Evolutionary conservation across 2,329 filamentous ascomycete species (phyloP), one percentile per base, ranked within the genome.

Genomic region (Cladorrhinum sp.): DNA sequence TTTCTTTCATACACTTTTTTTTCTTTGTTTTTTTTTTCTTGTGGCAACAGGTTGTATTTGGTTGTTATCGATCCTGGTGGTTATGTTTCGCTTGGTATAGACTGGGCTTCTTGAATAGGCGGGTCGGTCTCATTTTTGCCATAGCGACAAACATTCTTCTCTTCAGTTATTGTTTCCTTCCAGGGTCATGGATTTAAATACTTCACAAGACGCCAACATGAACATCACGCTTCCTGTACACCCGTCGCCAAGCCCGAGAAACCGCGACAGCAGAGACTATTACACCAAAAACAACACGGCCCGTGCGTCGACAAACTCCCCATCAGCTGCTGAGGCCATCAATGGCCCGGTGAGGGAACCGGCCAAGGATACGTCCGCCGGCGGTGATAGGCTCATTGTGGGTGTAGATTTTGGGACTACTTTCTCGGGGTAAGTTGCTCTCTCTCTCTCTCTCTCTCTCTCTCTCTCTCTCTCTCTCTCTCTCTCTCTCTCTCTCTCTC

Each of bases 371-470:
- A 76, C 80, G 60, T 74, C 79, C 28, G 77, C 81, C 10, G 71
- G 80, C 52, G 81, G 76, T 65, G 88, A 91, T 70, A 81, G 87
- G 58, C 75, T 92, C 66, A 89, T 92, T 67, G 88, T 93, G 33
- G 90, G 89, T 7, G 85, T 93, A 7, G 90, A 93, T 72, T 93
- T 93, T 76, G 90, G 90, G 14, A 93, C 90, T n/a, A 93, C 90
- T 1, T 93, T 91, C 71, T 91, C 87, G 49, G 89, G 89, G 85
- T 88, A 75, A 77, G 84, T 80, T 60, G 58, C 36, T 8, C 18
- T 16, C 59, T 33, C 57, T 52, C 49, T 51, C 49, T 50, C 14
- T n/a, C 18, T 2, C 26, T 42, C 12, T n/a, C 30, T 3, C 28
- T n/a, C n/a, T n/a, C n/a, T n/a, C n/a, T n/a, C n/a, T n/a, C n/a